Evolutionary conservation across 371 early-diverging fungal species (phyloP).

Genomic region (Rhizopus stolonifer): DNA sequence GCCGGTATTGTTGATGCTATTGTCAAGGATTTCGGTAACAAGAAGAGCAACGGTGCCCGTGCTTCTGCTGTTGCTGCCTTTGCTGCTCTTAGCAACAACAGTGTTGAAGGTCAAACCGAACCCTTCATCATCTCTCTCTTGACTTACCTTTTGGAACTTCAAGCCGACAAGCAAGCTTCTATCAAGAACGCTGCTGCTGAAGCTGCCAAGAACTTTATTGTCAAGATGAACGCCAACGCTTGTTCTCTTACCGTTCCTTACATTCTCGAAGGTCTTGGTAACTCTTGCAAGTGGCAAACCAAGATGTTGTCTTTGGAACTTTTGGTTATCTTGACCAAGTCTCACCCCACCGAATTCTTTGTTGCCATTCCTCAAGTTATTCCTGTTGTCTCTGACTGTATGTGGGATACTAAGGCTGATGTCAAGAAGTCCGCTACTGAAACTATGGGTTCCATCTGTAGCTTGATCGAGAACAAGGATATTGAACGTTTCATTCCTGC

Average conservation of each 20-base stretch:
- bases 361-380: slow-evolving; percentile 67
- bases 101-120: slow-evolving; percentile 52
- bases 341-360: slow-evolving; percentile 59
- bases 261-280: slow-evolving; percentile 57
- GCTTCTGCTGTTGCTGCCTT: slow-evolving; percentile 67
- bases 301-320: slow-evolving; percentile 63
- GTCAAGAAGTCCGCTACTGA: slow-evolving; percentile 51
- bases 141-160: slow-evolving; percentile 57
- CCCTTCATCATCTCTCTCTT: slow-evolving; percentile 62
- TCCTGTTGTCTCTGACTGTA: slow-evolving; percentile 70
- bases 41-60: slow-evolving; percentile 67
- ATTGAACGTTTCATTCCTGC: slow-evolving; percentile 59
- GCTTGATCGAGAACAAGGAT: slow-evolving; percentile 33
- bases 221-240: slow-evolving; percentile 54
- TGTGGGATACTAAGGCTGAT: slow-evolving; percentile 76
- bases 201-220: slow-evolving; percentile 55
- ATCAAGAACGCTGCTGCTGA: slow-evolving; percentile 63
- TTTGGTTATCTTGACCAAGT: slow-evolving; percentile 53
- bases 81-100: slow-evolving; percentile 53
- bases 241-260: slow-evolving; percentile 58
- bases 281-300: slow-evolving; percentile 79
- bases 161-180: slow-evolving; percentile 66
- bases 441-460: slow-evolving; percentile 51
- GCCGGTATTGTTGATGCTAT: slow-evolving; percentile 55
- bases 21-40: slow-evolving; percentile 55